Evolutionary conservation across 140 eudicot species (phyloP), one percentile per base, ranked within the genome.

Genomic region (Stevia rebaudiana): DNA sequence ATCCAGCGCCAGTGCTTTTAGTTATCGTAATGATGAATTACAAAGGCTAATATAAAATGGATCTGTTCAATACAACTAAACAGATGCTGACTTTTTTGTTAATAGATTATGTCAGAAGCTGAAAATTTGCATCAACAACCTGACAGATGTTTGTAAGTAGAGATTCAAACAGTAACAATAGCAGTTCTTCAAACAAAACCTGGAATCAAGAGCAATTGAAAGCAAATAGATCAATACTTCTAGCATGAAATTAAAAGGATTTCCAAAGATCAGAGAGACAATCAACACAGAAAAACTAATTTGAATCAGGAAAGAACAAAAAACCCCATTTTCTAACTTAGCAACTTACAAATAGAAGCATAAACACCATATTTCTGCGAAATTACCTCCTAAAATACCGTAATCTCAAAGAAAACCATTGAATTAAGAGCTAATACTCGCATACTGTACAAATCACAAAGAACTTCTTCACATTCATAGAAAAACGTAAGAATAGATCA

Each of bases 1-100:
- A 74, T 81, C 89, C 84, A 84, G 81, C 31, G 85, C 90, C 94
- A 80, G 73, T 24, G 69, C 63, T 79, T 70, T 23, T 39, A 3
- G 52, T 56, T 78, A 25, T 36, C 41, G 39, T 42, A 28, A 11
- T 12, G 24, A 68, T 15, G 61, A 33, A 35, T 33, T 13, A 43
- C 43, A 37, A 36, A 17, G 18, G 28, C 19, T 33, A 3, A 6
- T n/a, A 35, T 10, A 12, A 36, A 44, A 68, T 28, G 30, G 44
- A 68, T 68, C 57, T 28, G 59, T 33, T 57, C 1, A 43, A 68
- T 15, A 24, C 53, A 11, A 41, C 19, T 13, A 19, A 5, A 67
- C 5, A 52, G 30, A 67, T 42, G 52, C 52, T 21, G 50, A 25
- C 18, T 54, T 54, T 52, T 18, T 52, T 52, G 22, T 46, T 10